A percentile compares a stretch with the other conserved stretches of the same genome.
phyloP scores from a whole-genome alignment of 2,329 filamentous ascomycete genomes.

The Aspergillus candidus region DNA sequence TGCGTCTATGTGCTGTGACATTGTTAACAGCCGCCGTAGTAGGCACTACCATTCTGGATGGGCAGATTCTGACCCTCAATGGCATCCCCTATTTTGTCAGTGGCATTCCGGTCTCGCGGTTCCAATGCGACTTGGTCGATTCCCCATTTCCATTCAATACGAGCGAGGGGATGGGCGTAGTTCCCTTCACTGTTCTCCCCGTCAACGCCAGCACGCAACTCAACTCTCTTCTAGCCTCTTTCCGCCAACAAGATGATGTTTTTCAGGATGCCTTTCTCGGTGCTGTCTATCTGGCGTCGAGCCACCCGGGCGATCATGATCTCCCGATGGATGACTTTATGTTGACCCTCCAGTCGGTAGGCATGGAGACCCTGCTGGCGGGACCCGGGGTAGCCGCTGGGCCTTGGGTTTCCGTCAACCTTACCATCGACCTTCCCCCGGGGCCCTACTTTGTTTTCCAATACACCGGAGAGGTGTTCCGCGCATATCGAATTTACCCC shows the following conservation, averaged over 20 bases:
- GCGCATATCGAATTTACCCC: slow-evolving; percentile 47
- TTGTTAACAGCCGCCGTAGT: no score
- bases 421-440: slow-evolving; percentile 27
- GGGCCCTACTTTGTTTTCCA: slow-evolving; percentile 48
- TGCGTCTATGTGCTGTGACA: no score
- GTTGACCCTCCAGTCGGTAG: neutral
- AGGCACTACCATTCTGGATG: neutral
- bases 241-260: slow-evolving; percentile 12
- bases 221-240: slow-evolving; percentile 8
- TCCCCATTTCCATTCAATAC: neutral
- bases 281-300: neutral
- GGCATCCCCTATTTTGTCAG: slow-evolving; percentile 28
- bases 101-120: slow-evolving; percentile 11
- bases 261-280: slow-evolving; percentile 12
- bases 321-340: neutral
- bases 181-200: slow-evolving; percentile 15
- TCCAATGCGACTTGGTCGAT: neutral
- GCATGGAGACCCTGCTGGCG: slow-evolving; percentile 4
- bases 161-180: slow-evolving; percentile 4
- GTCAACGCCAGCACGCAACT: slow-evolving; percentile 5
- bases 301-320: neutral
- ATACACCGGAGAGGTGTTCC: slow-evolving; percentile 40
- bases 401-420: neutral
- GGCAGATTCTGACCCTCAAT: slow-evolving; percentile 13
- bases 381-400: neutral